phyloP scores from a whole-genome alignment of 257 asterid genomes.

The Anisodus tanguticus region DNA sequence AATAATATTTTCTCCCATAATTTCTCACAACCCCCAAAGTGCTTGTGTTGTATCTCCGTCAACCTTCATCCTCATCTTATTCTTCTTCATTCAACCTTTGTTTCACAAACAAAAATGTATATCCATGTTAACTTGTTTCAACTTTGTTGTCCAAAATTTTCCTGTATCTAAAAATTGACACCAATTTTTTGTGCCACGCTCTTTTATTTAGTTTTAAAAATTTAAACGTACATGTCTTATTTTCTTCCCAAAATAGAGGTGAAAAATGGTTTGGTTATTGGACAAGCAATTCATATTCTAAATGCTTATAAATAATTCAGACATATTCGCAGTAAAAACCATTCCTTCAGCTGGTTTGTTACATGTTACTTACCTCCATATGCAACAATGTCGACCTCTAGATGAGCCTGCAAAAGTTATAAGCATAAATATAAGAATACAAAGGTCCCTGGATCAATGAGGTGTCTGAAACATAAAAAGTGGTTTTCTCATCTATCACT shows the following conservation, averaged over 20 bases:
- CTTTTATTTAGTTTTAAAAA: background rate
- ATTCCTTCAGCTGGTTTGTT: background rate
- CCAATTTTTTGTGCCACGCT: background rate
- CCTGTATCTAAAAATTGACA: background rate
- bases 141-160: background rate
- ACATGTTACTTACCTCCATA: slow-evolving; percentile 77
- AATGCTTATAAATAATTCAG: background rate
- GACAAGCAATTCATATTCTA: background rate
- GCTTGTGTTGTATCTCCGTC: background rate
- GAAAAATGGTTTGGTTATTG: background rate
- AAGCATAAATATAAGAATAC: slow-evolving; percentile 7
- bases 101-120: background rate
- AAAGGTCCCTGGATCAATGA: slow-evolving; percentile 4
- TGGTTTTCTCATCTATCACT: background rate
- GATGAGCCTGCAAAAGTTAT: slow-evolving; percentile 62
- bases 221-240: background rate
- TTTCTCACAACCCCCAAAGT: background rate
- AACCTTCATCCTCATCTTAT: background rate
- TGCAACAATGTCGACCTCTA: slow-evolving; percentile 87
- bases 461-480: background rate
- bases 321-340: background rate
- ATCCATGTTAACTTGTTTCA: background rate
- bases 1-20: no score
- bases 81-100: background rate
- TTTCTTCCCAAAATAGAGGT: background rate